A percentile compares a stretch with the other conserved stretches of the same genome.
phyloP scores from a whole-genome alignment of 495 filamentous ascomycete genomes.

The Penicillium paxilli region DNA sequence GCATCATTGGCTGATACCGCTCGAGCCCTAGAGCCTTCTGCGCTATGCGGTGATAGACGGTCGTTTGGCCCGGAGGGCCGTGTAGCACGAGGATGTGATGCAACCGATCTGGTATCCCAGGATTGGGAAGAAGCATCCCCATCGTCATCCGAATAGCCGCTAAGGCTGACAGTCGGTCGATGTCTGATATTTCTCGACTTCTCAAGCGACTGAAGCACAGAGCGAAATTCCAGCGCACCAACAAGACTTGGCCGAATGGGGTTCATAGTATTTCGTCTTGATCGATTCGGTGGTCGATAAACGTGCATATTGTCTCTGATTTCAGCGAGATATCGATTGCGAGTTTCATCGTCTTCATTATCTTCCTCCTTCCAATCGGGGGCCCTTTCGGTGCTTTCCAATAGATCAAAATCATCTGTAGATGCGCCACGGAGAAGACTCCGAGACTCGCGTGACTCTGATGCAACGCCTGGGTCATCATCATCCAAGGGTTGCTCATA shows the following conservation, averaged over 20 bases:
- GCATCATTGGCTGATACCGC: slow-evolving; percentile 71
- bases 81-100: slow-evolving; percentile 42
- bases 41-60: slow-evolving; percentile 33
- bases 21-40: slow-evolving; percentile 41
- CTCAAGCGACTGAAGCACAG: slow-evolving; percentile 79
- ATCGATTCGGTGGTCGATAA: slow-evolving; percentile 61
- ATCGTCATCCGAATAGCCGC: slow-evolving; percentile 75
- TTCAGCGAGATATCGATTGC: slow-evolving; percentile 72
- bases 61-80: slow-evolving; percentile 22
- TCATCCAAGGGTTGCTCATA: slow-evolving; percentile 68
- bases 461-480: slow-evolving; percentile 62
- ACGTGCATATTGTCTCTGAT: slow-evolving; percentile 93
- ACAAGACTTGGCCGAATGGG: slow-evolving; percentile 91
- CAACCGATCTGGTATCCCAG: slow-evolving; percentile 50
- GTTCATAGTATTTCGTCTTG: slow-evolving; percentile 71
- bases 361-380: slow-evolving; percentile 48
- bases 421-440: slow-evolving; percentile 52
- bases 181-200: slow-evolving; percentile 69
- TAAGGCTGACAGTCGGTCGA: slow-evolving; percentile 63
- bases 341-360: slow-evolving; percentile 68
- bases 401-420: slow-evolving; percentile 65
- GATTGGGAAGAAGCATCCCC: slow-evolving; percentile 44
- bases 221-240: slow-evolving; percentile 90
- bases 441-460: slow-evolving; percentile 54
- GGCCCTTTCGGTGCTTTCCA: slow-evolving; percentile 62